A percentile compares a stretch with the other conserved stretches of the same genome.
Evolutionary conservation across 495 filamentous ascomycete species (phyloP).

Genomic region (Aspergillus haitiensis): DNA sequence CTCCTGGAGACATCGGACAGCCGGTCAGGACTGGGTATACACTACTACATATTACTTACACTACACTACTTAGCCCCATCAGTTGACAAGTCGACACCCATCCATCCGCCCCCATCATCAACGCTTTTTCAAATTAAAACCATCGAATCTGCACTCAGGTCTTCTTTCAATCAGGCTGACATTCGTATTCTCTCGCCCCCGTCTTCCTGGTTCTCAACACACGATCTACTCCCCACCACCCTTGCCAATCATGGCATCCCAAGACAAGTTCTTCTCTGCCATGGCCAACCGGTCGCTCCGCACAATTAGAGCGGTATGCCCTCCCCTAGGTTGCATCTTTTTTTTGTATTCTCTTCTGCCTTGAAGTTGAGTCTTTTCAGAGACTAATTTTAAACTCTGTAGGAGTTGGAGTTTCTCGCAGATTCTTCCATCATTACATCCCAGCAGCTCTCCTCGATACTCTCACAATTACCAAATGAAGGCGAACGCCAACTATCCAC

Average conservation of each 20-base stretch:
- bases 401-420: slow-evolving; percentile 92
- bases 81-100: slow-evolving; percentile 11
- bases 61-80: slow-evolving; percentile 8
- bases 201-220: neutral
- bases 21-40: no score
- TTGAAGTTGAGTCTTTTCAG: neutral
- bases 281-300: slow-evolving; percentile 81
- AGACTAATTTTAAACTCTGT: slow-evolving; percentile 15
- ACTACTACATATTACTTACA: no score
- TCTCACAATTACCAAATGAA: slow-evolving; percentile 67
- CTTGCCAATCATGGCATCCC: slow-evolving; percentile 37
- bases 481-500: slow-evolving; percentile 36
- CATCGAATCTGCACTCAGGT: neutral
- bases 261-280: slow-evolving; percentile 42
- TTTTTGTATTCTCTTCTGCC: neutral
- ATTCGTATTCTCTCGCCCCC: slow-evolving; percentile 3
- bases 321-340: slow-evolving; percentile 1
- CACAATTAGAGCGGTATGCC: slow-evolving; percentile 73
- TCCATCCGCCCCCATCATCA: slow-evolving; percentile 13
- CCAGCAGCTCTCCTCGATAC: slow-evolving; percentile 67
- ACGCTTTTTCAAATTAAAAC: slow-evolving; percentile 1
- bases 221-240: slow-evolving; percentile 4
- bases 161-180: neutral
- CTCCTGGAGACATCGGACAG: no score
- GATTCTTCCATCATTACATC: slow-evolving; percentile 74